phyloP scores from a whole-genome alignment of 768 basidiomycete species.

The Gymnopilus dilepis region DNA sequence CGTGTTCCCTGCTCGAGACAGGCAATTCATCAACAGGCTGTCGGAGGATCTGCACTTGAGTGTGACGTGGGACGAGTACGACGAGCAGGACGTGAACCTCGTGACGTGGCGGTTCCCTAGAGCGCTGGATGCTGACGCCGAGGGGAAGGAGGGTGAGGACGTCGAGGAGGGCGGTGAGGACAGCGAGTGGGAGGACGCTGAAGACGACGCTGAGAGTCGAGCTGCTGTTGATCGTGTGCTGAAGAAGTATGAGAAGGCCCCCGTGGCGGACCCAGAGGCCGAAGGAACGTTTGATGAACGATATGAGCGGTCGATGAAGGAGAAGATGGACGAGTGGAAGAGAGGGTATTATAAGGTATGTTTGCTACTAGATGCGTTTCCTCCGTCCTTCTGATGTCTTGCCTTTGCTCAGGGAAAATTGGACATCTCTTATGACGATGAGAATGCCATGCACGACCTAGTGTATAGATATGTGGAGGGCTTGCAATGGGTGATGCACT shows the following conservation, averaged over 20 bases:
- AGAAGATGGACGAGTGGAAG: slow-evolving; percentile 96
- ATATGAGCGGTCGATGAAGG: slow-evolving; percentile 70
- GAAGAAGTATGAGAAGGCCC: slow-evolving; percentile 87
- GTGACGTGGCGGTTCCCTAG: slow-evolving; percentile 71
- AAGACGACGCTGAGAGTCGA: slow-evolving; percentile 73
- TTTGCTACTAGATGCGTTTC: background rate
- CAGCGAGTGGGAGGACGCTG: slow-evolving; percentile 60
- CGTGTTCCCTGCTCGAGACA: slow-evolving; percentile 78
- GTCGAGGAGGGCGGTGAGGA: slow-evolving; percentile 40
- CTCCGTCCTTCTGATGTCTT: slow-evolving; percentile 2
- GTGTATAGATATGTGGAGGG: slow-evolving; percentile 89
- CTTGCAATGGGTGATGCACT: slow-evolving; percentile 98
- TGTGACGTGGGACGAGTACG: slow-evolving; percentile 93
- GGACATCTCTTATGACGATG: slow-evolving; percentile 75
- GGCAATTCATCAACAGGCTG: slow-evolving; percentile 77
- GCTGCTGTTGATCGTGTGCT: slow-evolving; percentile 83
- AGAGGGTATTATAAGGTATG: slow-evolving; percentile 82
- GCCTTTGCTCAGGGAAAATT: slow-evolving; percentile 74
- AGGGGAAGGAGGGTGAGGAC: slow-evolving; percentile 39
- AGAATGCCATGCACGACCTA: slow-evolving; percentile 70
- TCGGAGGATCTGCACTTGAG: slow-evolving; percentile 78
- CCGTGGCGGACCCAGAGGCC: slow-evolving; percentile 72
- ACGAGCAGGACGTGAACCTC: slow-evolving; percentile 80
- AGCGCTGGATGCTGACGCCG: slow-evolving; percentile 35
- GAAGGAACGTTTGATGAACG: slow-evolving; percentile 80